Evolutionary conservation across 2,329 filamentous ascomycete species (phyloP), one percentile per base, ranked within the genome.

Genomic region (Triangularia setosa): DNA sequence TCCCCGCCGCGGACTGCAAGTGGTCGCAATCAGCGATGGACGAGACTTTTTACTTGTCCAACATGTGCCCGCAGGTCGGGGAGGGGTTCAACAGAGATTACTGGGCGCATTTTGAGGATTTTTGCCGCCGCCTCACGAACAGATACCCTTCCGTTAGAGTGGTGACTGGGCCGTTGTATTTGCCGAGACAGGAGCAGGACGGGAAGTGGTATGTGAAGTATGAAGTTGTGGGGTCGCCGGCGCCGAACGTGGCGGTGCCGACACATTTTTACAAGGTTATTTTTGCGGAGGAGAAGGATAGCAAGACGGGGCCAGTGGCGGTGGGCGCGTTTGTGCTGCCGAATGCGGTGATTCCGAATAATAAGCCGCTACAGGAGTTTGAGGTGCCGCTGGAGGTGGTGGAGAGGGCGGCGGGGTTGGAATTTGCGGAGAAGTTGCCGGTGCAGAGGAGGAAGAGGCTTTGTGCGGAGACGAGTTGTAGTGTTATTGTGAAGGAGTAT

Each of bases 251-350:
- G 62, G 93, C 95, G 25, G 95, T 99, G 61, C 95, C 95, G 2
- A 99, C 95, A 23, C 95, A 99, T 78, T 99, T 99, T 80, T 99
- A 97, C 85, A 99, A 99, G 82, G 92, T 99, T 73, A 95, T 99
- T 71, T 96, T 95, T 73, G 95, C 92, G 25, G 95, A 99, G 79
- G 92, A 97, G 73, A 91, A 90, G 3, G 79, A 58, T 2, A 16
- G 78, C 1, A 77, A 74, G 9, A 83, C 83, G 25, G 91, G 91
- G 18, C 89, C 89, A 68, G 95, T 99, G 33, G 92, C 93, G 30
- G 80, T 99, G 35, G 95, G 92, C 55, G 95, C 95, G 7, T 99
- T 99, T 73, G 94, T 99, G 61, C 83, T 99, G 72, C 95, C 95
- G 16, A 99, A 99, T 76, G 93, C 92, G 1, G 83, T 80, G 18